Conservation (phyloP, 2,329 filamentous ascomycete species). For the Talaromyces marneffei region DNA sequence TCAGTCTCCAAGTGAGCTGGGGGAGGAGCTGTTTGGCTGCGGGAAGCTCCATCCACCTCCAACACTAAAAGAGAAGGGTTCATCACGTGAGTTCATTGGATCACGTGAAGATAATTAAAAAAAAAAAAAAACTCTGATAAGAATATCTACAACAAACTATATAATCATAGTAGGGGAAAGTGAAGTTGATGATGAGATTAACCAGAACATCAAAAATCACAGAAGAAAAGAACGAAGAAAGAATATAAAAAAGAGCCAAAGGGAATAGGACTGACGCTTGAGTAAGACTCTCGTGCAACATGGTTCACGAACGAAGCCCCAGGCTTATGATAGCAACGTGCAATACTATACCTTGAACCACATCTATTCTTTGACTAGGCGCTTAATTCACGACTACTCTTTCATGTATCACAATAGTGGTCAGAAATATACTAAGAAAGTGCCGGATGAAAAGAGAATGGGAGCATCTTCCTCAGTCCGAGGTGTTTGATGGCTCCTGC, state of each 20-base stretch:
- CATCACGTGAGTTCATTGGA: neutral
- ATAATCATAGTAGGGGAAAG: no score
- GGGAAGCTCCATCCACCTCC: neutral
- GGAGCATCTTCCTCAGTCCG: neutral
- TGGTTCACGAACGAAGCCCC: neutral
- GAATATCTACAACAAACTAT: neutral
- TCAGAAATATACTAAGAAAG: no score
- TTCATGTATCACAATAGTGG: neutral
- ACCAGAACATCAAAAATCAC: neutral
- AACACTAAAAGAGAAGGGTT: neutral
- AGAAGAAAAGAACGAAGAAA: neutral
- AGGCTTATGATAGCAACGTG: neutral
- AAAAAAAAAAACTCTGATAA: neutral
- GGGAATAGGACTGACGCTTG: neutral
- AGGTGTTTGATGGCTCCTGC: slow-evolving; percentile 4
- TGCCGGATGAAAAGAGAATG: no score
- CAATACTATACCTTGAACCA: neutral
- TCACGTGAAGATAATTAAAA: neutral
- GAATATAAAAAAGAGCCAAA: neutral
- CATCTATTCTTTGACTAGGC: neutral
- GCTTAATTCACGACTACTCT: neutral
- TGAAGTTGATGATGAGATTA: neutral
- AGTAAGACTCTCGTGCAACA: neutral
- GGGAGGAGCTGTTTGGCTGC: neutral
- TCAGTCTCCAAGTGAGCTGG: neutral